Evolutionary conservation across 176 grass and related monocot species (phyloP).

Genomic region (maize (Zea mays)): DNA sequence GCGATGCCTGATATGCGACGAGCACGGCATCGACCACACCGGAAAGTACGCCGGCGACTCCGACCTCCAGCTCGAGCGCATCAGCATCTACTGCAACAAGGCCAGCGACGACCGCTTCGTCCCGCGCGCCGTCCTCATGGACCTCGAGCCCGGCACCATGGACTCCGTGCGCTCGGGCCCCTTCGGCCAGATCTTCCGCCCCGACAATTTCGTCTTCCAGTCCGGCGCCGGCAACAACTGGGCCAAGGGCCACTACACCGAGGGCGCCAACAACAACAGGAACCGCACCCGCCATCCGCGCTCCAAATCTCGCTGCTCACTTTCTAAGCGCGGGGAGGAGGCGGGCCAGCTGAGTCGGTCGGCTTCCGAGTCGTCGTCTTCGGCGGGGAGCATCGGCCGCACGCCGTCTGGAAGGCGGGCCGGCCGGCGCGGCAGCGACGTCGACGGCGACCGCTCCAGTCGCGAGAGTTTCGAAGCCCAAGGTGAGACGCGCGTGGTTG

Average conservation of each 20-base stretch:
- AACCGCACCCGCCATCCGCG: too few species aligned
- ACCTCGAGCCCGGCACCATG: slow-evolving; percentile 95
- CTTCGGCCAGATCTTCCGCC: slow-evolving; percentile 86
- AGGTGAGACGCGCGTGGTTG: too few species aligned
- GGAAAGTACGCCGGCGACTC: slow-evolving; percentile 75
- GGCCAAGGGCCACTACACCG: slow-evolving; percentile 96
- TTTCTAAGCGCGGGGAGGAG: too few species aligned
- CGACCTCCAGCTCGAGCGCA: slow-evolving; percentile 89
- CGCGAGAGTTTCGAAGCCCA: too few species aligned
- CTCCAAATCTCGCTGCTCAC: too few species aligned
- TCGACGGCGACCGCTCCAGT: too few species aligned
- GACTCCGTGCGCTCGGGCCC: slow-evolving; percentile 75
- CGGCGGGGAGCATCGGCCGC: too few species aligned
- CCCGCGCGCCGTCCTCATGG: slow-evolving; percentile 90
- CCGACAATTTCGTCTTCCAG: slow-evolving; percentile 96
- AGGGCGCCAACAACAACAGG: slow-evolving; percentile 43
- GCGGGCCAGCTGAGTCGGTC: too few species aligned
- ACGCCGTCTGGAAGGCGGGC: too few species aligned
- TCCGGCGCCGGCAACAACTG: slow-evolving; percentile 92
- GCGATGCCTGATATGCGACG: slow-evolving; percentile 63
- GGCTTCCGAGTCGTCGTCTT: too few species aligned
- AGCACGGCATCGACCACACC: slow-evolving; percentile 89
- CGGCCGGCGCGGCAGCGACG: too few species aligned
- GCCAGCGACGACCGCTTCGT: slow-evolving; percentile 78
- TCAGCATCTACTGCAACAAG: slow-evolving; percentile 99